Percentiles rank a stretch among this genome's conserved stretches.
These are phyloP conservation scores for Fusarium odoratissimum DNA, from an alignment of 2,329 filamentous ascomycete genomes.

Conservation along the genomic window DNA sequence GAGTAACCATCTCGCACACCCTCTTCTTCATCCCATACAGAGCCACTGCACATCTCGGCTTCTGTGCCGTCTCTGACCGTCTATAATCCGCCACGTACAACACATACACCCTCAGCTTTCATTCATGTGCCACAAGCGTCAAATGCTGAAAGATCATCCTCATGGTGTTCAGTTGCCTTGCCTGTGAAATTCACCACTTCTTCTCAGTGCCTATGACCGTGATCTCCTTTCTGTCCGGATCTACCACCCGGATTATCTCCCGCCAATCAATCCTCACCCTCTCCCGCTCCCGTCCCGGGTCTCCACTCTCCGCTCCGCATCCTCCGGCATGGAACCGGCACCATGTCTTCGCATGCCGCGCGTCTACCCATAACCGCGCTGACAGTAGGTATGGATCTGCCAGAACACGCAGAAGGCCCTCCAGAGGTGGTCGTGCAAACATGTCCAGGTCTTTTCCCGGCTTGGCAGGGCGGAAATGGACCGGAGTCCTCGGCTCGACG, in stretches of 20 bases:
- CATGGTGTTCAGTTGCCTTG: neutral
- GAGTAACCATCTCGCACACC: slow-evolving; percentile 26
- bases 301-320: slow-evolving; percentile 24
- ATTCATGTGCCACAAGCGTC: slow-evolving; percentile 11
- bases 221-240: slow-evolving; percentile 46
- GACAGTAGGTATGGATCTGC: slow-evolving; percentile 58
- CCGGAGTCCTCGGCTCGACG: slow-evolving; percentile 9
- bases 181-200: slow-evolving; percentile 18
- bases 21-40: slow-evolving; percentile 17
- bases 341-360: slow-evolving; percentile 53
- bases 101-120: slow-evolving; percentile 20
- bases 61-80: slow-evolving; percentile 34
- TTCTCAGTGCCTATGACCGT: slow-evolving; percentile 35
- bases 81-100: slow-evolving; percentile 26
- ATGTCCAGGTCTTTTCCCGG: slow-evolving; percentile 28
- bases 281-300: slow-evolving; percentile 11
- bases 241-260: slow-evolving; percentile 46
- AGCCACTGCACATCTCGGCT: slow-evolving; percentile 23
- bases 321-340: slow-evolving; percentile 55
- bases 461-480: slow-evolving; percentile 12
- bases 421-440: slow-evolving; percentile 47
- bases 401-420: slow-evolving; percentile 55
- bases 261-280: slow-evolving; percentile 48
- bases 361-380: slow-evolving; percentile 53
- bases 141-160: slow-evolving; percentile 2